phyloP scores from a whole-genome alignment of 148 eudicot genomes.

The Rhododendron williamsianum region DNA sequence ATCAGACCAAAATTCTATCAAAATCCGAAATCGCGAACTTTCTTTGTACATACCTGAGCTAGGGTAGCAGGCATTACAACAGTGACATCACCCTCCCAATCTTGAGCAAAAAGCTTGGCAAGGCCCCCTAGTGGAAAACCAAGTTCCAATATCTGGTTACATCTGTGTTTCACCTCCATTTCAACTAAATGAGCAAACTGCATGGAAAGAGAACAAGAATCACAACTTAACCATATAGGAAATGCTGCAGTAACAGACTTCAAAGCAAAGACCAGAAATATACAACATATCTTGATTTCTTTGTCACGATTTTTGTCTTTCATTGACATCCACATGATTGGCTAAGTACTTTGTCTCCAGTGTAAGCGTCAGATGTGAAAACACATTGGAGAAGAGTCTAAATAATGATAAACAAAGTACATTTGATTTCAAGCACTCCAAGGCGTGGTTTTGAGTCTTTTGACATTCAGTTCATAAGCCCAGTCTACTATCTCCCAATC shows the following conservation, averaged over 20 bases:
- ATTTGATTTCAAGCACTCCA: neutral
- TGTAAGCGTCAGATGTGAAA: neutral
- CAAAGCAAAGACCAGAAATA: neutral
- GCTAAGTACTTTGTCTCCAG: neutral
- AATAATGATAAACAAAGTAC: neutral
- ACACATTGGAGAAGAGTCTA: neutral
- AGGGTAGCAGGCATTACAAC: constrained; percentile 98
- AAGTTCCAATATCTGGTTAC: constrained; percentile 86
- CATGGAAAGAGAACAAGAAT: constrained; percentile 12
- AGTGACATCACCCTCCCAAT: constrained; percentile 99
- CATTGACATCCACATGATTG: neutral
- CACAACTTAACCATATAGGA: neutral
- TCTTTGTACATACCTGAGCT: constrained; percentile 62
- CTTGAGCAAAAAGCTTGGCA: constrained; percentile 93
- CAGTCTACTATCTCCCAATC: neutral
- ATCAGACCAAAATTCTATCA: neutral
- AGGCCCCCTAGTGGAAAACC: constrained; percentile 90
- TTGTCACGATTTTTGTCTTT: neutral
- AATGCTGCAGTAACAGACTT: neutral
- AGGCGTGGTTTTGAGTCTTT: neutral
- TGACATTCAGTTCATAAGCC: neutral
- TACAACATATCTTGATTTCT: neutral
- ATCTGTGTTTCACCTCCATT: constrained; percentile 98
- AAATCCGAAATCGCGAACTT: neutral
- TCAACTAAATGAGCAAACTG: constrained; percentile 92